Evolutionary conservation across 768 basidiomycete species (phyloP).

Genomic region (Udeniomyces megalosporus): DNA sequence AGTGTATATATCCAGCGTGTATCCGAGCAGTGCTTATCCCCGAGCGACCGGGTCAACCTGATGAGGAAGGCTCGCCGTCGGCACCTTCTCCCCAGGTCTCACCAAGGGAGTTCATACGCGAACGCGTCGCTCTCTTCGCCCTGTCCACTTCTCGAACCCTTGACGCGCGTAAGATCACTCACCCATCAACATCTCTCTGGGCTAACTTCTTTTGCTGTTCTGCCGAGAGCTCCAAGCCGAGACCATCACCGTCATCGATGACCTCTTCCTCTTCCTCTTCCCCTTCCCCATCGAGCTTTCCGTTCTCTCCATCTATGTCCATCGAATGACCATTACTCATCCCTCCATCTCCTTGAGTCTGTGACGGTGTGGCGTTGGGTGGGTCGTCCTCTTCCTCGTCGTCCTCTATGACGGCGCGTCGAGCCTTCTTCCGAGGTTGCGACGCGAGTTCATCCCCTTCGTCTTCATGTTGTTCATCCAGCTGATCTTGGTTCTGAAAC

Average conservation of each 20-base stretch:
- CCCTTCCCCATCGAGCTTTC: conserved; percentile 36
- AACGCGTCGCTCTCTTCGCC: too few relatives aligned
- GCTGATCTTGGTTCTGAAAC: too few relatives aligned
- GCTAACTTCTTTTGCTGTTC: conserved; percentile 1
- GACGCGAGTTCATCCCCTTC: not conserved
- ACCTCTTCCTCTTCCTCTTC: conserved; percentile 40
- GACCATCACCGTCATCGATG: conserved; percentile 47
- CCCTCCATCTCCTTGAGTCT: not conserved
- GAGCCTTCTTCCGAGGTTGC: not conserved
- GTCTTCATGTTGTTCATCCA: not conserved
- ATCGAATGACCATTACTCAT: not conserved
- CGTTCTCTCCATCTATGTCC: not conserved
- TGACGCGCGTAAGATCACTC: too few relatives aligned
- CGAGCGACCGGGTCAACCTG: not conserved
- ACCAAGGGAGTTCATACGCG: too few relatives aligned
- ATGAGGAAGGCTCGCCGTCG: not conserved
- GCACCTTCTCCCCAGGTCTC: not conserved
- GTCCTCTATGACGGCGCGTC: not conserved
- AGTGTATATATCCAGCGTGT: not conserved
- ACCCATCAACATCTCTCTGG: conserved; percentile 12
- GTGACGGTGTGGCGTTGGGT: not conserved
- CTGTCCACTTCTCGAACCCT: too few relatives aligned
- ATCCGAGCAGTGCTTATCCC: not conserved
- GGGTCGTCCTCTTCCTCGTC: not conserved
- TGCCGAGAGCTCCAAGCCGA: conserved; percentile 26